phyloP scores from a whole-genome alignment of 108 stramenopile genomes.

The Aurantiochytrium sp. region DNA sequence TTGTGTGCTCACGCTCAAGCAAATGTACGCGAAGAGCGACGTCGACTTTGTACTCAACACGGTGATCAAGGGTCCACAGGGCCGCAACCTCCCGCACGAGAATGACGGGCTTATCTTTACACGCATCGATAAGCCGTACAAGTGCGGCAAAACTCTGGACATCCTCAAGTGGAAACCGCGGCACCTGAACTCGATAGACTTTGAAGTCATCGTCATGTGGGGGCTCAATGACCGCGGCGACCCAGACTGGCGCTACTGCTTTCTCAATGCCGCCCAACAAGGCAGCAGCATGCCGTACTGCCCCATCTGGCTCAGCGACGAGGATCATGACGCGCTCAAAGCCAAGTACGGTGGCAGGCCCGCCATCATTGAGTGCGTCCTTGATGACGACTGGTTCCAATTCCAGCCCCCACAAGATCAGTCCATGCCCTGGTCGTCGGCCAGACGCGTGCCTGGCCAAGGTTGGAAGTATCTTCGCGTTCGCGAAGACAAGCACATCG shows the following conservation, averaged over 20 bases:
- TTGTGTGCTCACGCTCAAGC: constrained; percentile 6
- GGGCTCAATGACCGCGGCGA: background rate
- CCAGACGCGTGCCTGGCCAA: background rate
- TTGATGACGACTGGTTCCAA: background rate
- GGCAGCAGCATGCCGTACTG: background rate
- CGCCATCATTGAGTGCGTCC: constrained; percentile 15
- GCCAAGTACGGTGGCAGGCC: background rate
- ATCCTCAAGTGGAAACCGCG: constrained; percentile 27
- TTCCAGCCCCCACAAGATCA: background rate
- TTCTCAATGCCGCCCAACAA: background rate
- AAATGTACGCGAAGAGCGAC: background rate
- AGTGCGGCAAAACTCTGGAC: background rate
- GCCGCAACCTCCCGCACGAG: background rate
- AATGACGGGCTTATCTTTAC: constrained; percentile 15
- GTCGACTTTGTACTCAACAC: constrained; percentile 10
- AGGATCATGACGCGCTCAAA: background rate
- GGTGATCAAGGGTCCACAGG: background rate
- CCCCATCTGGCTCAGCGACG: background rate
- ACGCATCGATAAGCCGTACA: background rate
- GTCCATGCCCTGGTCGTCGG: background rate
- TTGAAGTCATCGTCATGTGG: background rate
- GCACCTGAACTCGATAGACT: constrained; percentile 17
- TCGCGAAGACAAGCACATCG: background rate
- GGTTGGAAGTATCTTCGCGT: background rate
- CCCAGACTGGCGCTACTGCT: background rate